These are phyloP conservation scores for Patellifolia procumbens DNA, from an alignment of 179 eudicot species.

Conservation along the genomic window DNA sequence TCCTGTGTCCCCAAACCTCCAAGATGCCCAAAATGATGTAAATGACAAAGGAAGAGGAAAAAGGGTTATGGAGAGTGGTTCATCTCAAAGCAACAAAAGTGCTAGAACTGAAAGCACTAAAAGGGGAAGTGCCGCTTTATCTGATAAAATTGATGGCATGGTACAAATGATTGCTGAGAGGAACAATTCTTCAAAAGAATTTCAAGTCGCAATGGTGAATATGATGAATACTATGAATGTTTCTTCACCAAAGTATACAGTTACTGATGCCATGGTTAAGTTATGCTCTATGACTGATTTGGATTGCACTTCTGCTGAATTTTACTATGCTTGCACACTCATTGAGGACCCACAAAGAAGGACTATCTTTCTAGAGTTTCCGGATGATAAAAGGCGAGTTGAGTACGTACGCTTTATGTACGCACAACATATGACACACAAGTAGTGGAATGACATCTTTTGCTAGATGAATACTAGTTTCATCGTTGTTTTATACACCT, in stretches of 20 bases:
- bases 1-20: background rate
- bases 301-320: background rate
- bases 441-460: background rate
- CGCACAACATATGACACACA: background rate
- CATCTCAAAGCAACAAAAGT: too few species aligned
- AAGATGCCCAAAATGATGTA: too few species aligned
- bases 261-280: background rate
- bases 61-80: background rate
- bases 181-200: background rate
- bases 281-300: background rate
- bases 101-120: too few species aligned
- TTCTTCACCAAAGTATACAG: too few species aligned
- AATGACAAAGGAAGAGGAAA: background rate
- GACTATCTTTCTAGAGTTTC: background rate
- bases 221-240: too few species aligned
- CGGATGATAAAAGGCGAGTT: background rate
- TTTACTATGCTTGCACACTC: too few species aligned
- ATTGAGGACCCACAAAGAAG: constrained; percentile 2
- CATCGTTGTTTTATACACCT: too few species aligned
- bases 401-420: background rate
- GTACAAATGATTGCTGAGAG: too few species aligned
- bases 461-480: too few species aligned
- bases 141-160: too few species aligned
- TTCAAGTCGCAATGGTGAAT: too few species aligned
- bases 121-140: too few species aligned